A percentile compares a stretch with the other conserved stretches of the same genome.
These are phyloP conservation scores for Cyberlindnera euphorbiiphila DNA, from an alignment of 805 yeast species.

Conservation along the genomic window DNA sequence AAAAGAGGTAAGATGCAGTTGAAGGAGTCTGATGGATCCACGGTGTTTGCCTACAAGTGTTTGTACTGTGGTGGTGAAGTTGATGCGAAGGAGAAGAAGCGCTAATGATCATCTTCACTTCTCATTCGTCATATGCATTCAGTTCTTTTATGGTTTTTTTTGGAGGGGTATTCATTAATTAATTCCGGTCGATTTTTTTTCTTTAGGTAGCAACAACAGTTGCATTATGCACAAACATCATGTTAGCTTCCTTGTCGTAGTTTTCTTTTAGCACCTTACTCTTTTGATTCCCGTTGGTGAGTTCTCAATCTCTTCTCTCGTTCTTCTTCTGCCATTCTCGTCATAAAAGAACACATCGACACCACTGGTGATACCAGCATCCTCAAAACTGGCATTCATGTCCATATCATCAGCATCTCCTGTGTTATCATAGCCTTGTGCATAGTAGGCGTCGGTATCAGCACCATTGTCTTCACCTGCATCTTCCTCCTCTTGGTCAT, in stretches of 20 bases:
- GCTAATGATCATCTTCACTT: not conserved
- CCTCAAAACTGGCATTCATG: slow-evolving; percentile 8
- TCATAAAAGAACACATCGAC: slow-evolving; percentile 15
- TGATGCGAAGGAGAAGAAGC: slow-evolving; percentile 35
- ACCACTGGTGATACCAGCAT: slow-evolving; percentile 14
- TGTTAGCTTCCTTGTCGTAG: too few relatives aligned
- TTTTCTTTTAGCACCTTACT: slow-evolving; percentile 10
- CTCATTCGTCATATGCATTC: not conserved
- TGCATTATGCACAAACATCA: slow-evolving; percentile 1
- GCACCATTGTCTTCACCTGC: not conserved
- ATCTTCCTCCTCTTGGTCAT: slow-evolving; percentile 6
- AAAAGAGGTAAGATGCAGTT: slow-evolving; percentile 50
- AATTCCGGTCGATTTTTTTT: not conserved
- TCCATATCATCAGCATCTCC: slow-evolving; percentile 25
- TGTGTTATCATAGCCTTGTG: slow-evolving; percentile 15
- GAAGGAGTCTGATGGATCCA: slow-evolving; percentile 28
- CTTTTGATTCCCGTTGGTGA: slow-evolving; percentile 7
- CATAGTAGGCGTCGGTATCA: slow-evolving; percentile 1
- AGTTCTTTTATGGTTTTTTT: not conserved
- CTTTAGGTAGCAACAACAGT: too few relatives aligned
- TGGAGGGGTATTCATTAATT: slow-evolving; percentile 1
- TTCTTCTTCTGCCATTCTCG: slow-evolving; percentile 18
- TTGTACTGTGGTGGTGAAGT: slow-evolving; percentile 57
- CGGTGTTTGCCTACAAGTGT: slow-evolving; percentile 43
- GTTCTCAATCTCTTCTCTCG: slow-evolving; percentile 15